A percentile compares a stretch with the other conserved stretches of the same genome.
Conservation (phyloP, 352 stramenopile genomes). For the Globisporangium ultimum region DNA sequence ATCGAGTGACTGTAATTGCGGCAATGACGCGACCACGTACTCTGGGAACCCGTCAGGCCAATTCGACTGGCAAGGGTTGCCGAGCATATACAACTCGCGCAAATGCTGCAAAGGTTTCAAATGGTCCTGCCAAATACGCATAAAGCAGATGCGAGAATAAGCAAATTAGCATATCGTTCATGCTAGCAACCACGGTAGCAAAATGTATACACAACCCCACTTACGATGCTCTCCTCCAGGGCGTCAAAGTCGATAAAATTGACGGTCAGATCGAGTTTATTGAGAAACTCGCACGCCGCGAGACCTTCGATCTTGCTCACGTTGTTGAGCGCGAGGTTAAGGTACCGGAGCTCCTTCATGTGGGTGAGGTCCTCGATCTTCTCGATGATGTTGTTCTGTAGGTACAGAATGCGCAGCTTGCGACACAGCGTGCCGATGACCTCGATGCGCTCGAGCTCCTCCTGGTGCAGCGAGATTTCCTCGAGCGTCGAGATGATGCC, state of each 20-base stretch:
- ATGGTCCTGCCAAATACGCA: constrained; percentile 37
- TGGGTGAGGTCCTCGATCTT: constrained; percentile 92
- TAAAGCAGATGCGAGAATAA: background rate
- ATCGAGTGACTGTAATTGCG: constrained; percentile 84
- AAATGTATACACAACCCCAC: background rate
- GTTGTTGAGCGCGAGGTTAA: constrained; percentile 96
- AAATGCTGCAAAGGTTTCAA: constrained; percentile 76
- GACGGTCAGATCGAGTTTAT: constrained; percentile 93
- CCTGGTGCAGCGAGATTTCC: constrained; percentile 91
- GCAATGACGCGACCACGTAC: constrained; percentile 87
- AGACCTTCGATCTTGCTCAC: constrained; percentile 88
- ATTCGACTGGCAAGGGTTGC: constrained; percentile 87
- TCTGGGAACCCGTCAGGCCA: constrained; percentile 65
- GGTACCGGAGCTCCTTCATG: constrained; percentile 93
- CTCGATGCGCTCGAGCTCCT: constrained; percentile 92
- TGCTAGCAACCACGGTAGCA: background rate
- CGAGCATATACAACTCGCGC: constrained; percentile 93
- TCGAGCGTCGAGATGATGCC: constrained; percentile 90
- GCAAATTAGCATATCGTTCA: too few relatives aligned
- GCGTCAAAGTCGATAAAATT: constrained; percentile 94
- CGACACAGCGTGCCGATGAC: constrained; percentile 88
- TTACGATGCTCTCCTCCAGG: constrained; percentile 82
- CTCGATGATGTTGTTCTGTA: constrained; percentile 97
- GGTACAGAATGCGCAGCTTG: constrained; percentile 92
- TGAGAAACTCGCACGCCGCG: constrained; percentile 83